Conservation (phyloP, 2,329 filamentous ascomycete genomes). For the Monilinia aucupariae region DNA sequence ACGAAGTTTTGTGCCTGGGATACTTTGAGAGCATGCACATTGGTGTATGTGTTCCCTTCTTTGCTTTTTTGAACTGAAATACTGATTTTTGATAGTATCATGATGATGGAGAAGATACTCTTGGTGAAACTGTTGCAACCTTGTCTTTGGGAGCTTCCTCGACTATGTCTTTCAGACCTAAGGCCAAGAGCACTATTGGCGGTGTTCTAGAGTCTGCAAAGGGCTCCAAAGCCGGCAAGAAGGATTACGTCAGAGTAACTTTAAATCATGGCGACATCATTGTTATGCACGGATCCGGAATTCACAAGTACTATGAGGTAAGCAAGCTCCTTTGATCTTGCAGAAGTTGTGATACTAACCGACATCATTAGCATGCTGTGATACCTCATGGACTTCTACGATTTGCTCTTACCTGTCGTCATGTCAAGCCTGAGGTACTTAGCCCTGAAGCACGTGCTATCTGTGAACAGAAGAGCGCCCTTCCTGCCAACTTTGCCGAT, state of each 20-base stretch:
- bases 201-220: not conserved
- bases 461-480: slow-evolving; percentile 7
- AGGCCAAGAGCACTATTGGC: slow-evolving; percentile 37
- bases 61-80: not conserved
- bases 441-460: slow-evolving; percentile 25
- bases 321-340: slow-evolving; percentile 19
- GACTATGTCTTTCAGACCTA: slow-evolving; percentile 53
- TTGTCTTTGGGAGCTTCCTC: slow-evolving; percentile 47
- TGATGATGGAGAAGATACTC: slow-evolving; percentile 59
- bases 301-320: slow-evolving; percentile 56
- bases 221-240: slow-evolving; percentile 29
- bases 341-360: slow-evolving; percentile 22
- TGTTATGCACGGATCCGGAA: slow-evolving; percentile 54
- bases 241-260: slow-evolving; percentile 37
- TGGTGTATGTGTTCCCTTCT: slow-evolving; percentile 38
- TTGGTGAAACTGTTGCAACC: slow-evolving; percentile 58
- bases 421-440: slow-evolving; percentile 44
- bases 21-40: slow-evolving; percentile 59
- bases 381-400: slow-evolving; percentile 46
- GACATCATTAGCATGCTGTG: slow-evolving; percentile 44
- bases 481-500: slow-evolving; percentile 34
- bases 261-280: slow-evolving; percentile 60
- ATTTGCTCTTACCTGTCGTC: slow-evolving; percentile 53
- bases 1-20: slow-evolving; percentile 54
- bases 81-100: slow-evolving; percentile 45